Evolutionary conservation across 2,329 filamentous ascomycete genomes (phyloP).

Genomic region (Myriosclerotinia curreyana): DNA sequence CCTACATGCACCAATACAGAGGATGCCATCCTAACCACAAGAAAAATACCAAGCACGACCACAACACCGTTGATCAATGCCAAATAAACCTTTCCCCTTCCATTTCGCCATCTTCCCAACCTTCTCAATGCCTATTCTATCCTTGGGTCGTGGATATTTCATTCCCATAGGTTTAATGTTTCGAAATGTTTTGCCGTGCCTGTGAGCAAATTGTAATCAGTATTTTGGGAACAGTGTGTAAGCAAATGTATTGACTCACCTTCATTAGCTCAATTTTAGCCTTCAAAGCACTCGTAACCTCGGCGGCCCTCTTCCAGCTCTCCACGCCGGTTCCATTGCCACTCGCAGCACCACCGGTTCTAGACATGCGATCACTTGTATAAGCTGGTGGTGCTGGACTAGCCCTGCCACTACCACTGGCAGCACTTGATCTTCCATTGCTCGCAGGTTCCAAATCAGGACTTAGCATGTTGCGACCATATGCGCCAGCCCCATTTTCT

Average conservation of each 20-base stretch:
- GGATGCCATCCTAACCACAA: conserved; percentile 17
- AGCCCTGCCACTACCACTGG: conserved; percentile 38
- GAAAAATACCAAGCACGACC: conserved; percentile 22
- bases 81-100: conserved; percentile 18
- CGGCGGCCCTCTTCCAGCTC: conserved; percentile 95
- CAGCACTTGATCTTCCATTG: conserved; percentile 37
- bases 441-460: conserved; percentile 35
- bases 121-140: conserved; percentile 12
- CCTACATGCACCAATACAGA: conserved; percentile 16
- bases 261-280: conserved; percentile 99
- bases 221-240: not conserved
- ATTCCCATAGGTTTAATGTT: conserved; percentile 36
- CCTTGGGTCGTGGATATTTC: conserved; percentile 15
- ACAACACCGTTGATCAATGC: conserved; percentile 21
- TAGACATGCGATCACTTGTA: conserved; percentile 31
- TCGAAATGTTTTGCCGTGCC: conserved; percentile 52
- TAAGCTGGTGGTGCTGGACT: conserved; percentile 34
- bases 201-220: conserved; percentile 31
- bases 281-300: conserved; percentile 96
- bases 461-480: conserved; percentile 38
- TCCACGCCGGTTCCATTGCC: conserved; percentile 62
- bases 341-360: conserved; percentile 33
- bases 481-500: conserved; percentile 57
- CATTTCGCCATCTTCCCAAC: conserved; percentile 16
- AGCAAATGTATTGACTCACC: conserved; percentile 44